Percentiles rank a stretch among this genome's conserved stretches.
Evolutionary conservation across 2,329 filamentous ascomycete species (phyloP).

Genomic region (Colletotrichum higginsianum): DNA sequence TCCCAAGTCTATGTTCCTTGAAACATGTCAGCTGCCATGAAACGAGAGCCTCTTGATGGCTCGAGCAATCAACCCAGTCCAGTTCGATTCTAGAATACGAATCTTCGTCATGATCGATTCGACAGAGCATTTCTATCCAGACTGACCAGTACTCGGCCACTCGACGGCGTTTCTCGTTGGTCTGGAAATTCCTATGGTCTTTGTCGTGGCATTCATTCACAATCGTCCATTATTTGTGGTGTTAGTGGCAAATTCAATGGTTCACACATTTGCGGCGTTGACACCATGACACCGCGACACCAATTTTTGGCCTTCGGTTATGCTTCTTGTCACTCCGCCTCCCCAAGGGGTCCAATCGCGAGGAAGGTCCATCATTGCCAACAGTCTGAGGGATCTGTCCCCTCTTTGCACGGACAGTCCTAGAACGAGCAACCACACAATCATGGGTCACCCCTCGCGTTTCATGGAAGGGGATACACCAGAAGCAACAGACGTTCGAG

Average conservation of each 20-base stretch:
- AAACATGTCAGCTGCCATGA: slow-evolving; percentile 40
- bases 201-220: slow-evolving; percentile 15
- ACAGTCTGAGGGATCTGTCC: slow-evolving; percentile 31
- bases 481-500: slow-evolving; percentile 32
- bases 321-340: slow-evolving; percentile 23
- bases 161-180: neutral
- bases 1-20: slow-evolving; percentile 22
- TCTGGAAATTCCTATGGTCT: neutral
- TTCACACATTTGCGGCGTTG: neutral
- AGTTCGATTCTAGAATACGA: slow-evolving; percentile 6
- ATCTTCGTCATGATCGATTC: slow-evolving; percentile 2
- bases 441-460: slow-evolving; percentile 38
- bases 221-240: neutral
- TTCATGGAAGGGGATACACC: slow-evolving; percentile 29
- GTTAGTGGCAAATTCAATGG: neutral
- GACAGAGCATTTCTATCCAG: slow-evolving; percentile 1
- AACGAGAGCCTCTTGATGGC: slow-evolving; percentile 22
- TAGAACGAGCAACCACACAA: slow-evolving; percentile 27
- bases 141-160: neutral
- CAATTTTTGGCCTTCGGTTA: neutral
- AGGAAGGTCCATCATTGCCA: slow-evolving; percentile 4
- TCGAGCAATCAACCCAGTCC: slow-evolving; percentile 11
- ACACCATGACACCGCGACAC: neutral
- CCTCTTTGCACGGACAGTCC: slow-evolving; percentile 34
- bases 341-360: slow-evolving; percentile 33